A percentile compares a stretch with the other conserved stretches of the same genome.
Conservation (phyloP, 306 rosid genomes). For the Mimosa pudica region DNA sequence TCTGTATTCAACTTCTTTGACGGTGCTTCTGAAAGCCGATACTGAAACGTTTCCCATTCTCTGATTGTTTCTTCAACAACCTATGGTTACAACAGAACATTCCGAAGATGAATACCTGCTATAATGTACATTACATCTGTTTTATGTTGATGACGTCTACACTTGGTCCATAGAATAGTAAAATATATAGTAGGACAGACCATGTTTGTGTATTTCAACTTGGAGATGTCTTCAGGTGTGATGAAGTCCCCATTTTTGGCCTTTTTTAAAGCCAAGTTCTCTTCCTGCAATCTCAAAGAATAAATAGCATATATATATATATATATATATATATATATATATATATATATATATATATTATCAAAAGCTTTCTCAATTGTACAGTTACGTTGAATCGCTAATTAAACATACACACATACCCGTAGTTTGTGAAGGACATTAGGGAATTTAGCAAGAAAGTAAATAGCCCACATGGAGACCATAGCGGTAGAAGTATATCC, state of each 20-base stretch:
- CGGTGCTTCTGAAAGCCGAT: slow-evolving; percentile 20
- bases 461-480: slow-evolving; percentile 45
- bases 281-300: slow-evolving; percentile 35
- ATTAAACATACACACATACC: slow-evolving; percentile 18
- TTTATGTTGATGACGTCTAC: not conserved
- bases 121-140: too few species aligned
- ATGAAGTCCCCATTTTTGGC: slow-evolving; percentile 34
- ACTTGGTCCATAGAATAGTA: too few species aligned
- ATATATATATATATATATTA: too few species aligned
- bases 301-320: not conserved
- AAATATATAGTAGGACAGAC: not conserved
- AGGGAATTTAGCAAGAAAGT: slow-evolving; percentile 46
- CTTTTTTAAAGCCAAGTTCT: slow-evolving; percentile 38
- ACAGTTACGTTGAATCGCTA: not conserved
- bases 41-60: slow-evolving; percentile 46
- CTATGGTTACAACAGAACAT: slow-evolving; percentile 9
- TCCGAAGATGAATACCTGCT: not conserved
- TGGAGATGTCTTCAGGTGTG: slow-evolving; percentile 41
- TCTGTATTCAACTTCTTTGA: slow-evolving; percentile 41
- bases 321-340: not conserved
- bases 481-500: slow-evolving; percentile 45
- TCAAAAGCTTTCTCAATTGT: not conserved
- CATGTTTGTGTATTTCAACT: slow-evolving; percentile 44
- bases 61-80: slow-evolving; percentile 49
- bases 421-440: slow-evolving; percentile 40